phyloP scores from a whole-genome alignment of 2,329 filamentous ascomycete genomes.

The Gremmenia infestans region DNA sequence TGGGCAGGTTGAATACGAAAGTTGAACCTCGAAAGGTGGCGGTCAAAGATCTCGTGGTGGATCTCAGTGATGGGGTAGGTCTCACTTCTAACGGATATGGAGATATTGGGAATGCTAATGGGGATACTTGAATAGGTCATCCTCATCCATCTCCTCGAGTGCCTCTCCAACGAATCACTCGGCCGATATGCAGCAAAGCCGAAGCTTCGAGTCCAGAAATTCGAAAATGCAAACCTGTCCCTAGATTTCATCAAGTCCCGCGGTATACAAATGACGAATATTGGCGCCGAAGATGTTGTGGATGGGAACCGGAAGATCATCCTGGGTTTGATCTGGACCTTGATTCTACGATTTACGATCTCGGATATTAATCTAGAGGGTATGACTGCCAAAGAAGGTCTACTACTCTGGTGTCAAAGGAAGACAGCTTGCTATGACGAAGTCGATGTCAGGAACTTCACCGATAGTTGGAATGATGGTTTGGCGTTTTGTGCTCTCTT shows the following conservation, averaged over 20 bases:
- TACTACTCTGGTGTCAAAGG: constrained; percentile 94
- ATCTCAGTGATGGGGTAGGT: constrained; percentile 90
- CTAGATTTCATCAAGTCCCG: constrained; percentile 88
- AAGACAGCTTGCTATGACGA: constrained; percentile 99
- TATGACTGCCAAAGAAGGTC: constrained; percentile 92
- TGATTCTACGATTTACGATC: constrained; percentile 97
- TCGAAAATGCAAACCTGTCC: constrained; percentile 96
- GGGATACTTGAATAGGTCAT: constrained; percentile 58
- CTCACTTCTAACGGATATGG: neutral
- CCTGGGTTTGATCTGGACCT: constrained; percentile 92
- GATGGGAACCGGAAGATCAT: constrained; percentile 98
- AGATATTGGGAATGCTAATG: constrained; percentile 10
- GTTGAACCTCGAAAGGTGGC: constrained; percentile 71
- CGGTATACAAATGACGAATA: constrained; percentile 96
- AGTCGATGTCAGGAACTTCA: constrained; percentile 93
- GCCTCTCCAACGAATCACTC: constrained; percentile 88
- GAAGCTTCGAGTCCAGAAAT: constrained; percentile 91
- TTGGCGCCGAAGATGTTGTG: constrained; percentile 95
- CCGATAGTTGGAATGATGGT: constrained; percentile 93
- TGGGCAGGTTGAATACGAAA: constrained; percentile 86
- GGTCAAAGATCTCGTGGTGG: constrained; percentile 80
- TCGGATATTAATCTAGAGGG: constrained; percentile 98
- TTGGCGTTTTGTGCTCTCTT: constrained; percentile 93
- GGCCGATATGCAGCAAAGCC: constrained; percentile 95
- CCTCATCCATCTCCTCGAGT: constrained; percentile 95